Evolutionary conservation across 352 stramenopile genomes (phyloP).

Genomic region (Phytopythium kandeliae): DNA sequence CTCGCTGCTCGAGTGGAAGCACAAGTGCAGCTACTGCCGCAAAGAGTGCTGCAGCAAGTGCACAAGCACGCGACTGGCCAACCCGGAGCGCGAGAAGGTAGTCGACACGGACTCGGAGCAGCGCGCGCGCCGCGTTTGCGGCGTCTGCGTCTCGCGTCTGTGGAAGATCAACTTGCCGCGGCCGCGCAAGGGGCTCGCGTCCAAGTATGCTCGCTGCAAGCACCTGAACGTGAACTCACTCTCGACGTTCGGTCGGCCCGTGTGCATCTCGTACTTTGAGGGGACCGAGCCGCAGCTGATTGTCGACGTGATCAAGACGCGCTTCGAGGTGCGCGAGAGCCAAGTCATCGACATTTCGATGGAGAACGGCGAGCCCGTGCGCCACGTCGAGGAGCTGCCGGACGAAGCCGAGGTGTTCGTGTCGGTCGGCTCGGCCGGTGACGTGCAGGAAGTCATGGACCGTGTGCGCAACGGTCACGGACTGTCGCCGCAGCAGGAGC

Average conservation of each 20-base stretch:
- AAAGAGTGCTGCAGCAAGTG: constrained; percentile 83
- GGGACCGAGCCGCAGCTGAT: constrained; percentile 69
- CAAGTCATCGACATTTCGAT: constrained; percentile 77
- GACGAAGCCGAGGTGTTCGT: constrained; percentile 69
- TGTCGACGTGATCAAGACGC: constrained; percentile 70
- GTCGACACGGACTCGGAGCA: constrained; percentile 37
- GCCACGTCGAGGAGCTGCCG: constrained; percentile 37
- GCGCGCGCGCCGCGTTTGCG: constrained; percentile 61
- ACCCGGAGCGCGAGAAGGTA: constrained; percentile 53
- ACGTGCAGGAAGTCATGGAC: constrained; percentile 54
- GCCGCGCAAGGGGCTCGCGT: constrained; percentile 51
- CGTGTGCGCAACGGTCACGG: constrained; percentile 12
- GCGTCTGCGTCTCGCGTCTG: constrained; percentile 65
- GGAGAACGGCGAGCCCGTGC: constrained; percentile 63
- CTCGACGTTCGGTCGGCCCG: constrained; percentile 68
- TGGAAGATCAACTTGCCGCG: constrained; percentile 79
- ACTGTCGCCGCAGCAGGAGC: constrained; percentile 11
- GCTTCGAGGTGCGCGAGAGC: constrained; percentile 66
- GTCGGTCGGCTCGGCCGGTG: constrained; percentile 72
- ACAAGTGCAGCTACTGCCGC: constrained; percentile 76
- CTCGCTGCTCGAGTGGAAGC: constrained; percentile 77
- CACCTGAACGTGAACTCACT: constrained; percentile 75
- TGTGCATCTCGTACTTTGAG: constrained; percentile 80
- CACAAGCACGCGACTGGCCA: constrained; percentile 63
- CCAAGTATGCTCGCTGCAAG: constrained; percentile 41